A percentile compares a stretch with the other conserved stretches of the same genome.
Conservation (phyloP, 2,329 filamentous ascomycete species). For the Didymosphaeria variabile region DNA sequence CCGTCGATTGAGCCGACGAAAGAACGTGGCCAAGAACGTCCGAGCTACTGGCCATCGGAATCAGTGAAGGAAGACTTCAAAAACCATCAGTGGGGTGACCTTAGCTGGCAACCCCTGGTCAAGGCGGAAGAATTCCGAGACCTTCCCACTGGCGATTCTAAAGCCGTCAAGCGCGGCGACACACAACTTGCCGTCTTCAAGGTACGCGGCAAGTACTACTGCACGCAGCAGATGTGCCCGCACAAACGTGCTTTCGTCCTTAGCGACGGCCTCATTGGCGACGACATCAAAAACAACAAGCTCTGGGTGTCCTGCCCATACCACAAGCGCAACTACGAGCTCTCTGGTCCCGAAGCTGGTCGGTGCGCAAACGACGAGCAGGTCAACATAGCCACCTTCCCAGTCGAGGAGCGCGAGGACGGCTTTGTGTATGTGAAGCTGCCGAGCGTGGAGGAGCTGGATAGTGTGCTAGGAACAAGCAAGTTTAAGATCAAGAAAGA, state of each 20-base stretch:
- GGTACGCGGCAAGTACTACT: constrained; percentile 80
- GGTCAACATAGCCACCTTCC: constrained; percentile 84
- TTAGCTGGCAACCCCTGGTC: constrained; percentile 83
- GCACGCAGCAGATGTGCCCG: constrained; percentile 93
- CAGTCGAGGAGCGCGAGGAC: constrained; percentile 76
- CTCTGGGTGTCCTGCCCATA: constrained; percentile 89
- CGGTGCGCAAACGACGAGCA: constrained; percentile 77
- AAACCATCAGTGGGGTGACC: constrained; percentile 70
- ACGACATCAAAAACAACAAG: constrained; percentile 65
- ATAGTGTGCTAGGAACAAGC: constrained; percentile 77
- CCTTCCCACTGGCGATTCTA: constrained; percentile 75
- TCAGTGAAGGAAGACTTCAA: constrained; percentile 76
- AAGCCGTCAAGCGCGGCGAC: constrained; percentile 84
- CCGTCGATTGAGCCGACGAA: constrained; percentile 74
- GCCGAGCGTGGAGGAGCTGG: constrained; percentile 81
- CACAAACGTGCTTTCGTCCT: constrained; percentile 92
- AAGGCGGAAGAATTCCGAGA: constrained; percentile 74
- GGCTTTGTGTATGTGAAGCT: constrained; percentile 82
- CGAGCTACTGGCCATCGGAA: constrained; percentile 79
- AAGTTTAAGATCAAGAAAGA: constrained; percentile 81
- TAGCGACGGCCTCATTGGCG: constrained; percentile 83
- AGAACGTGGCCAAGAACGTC: constrained; percentile 77
- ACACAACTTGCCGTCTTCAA: constrained; percentile 91
- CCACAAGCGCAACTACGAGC: constrained; percentile 89
- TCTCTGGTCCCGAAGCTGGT: constrained; percentile 71